Evolutionary conservation across 345 rosid species (phyloP).

Genomic region (Gossypium thurberi): DNA sequence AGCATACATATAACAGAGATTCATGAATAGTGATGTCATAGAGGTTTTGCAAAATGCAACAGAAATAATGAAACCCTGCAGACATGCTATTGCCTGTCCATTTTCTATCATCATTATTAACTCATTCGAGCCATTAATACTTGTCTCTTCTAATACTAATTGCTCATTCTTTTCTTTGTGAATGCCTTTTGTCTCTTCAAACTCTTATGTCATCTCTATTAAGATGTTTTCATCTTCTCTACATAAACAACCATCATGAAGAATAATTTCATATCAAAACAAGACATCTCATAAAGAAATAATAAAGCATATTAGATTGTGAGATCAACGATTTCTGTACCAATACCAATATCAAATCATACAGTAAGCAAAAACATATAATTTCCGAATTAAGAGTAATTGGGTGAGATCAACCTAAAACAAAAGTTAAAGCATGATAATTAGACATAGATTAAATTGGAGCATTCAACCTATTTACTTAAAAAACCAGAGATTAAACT

Average conservation of each 20-base stretch:
- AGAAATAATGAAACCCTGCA: neutral
- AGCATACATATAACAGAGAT: neutral
- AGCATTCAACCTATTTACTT: neutral
- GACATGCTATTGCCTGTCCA: neutral
- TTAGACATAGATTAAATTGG: neutral
- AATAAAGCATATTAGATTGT: constrained; percentile 1
- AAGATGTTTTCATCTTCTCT: neutral
- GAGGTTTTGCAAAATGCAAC: constrained; percentile 4
- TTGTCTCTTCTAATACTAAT: neutral
- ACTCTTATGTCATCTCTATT: neutral
- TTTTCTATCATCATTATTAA: neutral
- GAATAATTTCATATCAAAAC: neutral
- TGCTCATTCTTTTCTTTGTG: neutral
- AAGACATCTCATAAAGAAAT: neutral
- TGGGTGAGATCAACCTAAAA: neutral
- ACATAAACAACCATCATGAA: constrained; percentile 1
- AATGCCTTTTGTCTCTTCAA: neutral
- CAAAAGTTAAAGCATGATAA: neutral
- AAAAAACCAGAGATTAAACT: too few relatives aligned
- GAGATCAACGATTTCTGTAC: neutral
- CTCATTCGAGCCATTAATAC: neutral
- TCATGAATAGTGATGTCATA: neutral
- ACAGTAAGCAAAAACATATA: neutral
- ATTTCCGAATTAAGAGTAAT: neutral
- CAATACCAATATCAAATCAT: neutral